Conservation (phyloP, 1,139 yeast genomes). For the Hyphopichia burtonii region DNA sequence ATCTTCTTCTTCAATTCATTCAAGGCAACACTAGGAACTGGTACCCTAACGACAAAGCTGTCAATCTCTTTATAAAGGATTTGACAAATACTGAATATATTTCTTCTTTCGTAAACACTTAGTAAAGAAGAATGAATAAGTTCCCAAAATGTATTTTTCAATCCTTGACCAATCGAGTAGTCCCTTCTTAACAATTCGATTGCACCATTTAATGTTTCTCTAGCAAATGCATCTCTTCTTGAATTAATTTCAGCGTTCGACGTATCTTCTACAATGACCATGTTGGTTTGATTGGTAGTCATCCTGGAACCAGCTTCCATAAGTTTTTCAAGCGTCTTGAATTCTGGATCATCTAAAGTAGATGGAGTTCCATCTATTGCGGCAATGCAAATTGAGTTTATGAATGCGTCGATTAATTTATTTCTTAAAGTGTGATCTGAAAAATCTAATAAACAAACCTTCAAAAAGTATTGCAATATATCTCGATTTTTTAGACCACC, state of each 20-base stretch:
- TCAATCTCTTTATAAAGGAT: conserved; percentile 67
- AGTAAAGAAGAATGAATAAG: conserved; percentile 62
- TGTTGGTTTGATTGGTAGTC: conserved; percentile 21
- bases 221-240: conserved; percentile 44
- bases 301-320: conserved; percentile 15
- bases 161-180: conserved; percentile 61
- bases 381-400: conserved; percentile 59
- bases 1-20: conserved; percentile 58
- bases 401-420: conserved; percentile 48
- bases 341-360: conserved; percentile 58
- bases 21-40: conserved; percentile 55
- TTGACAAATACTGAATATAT: conserved; percentile 62
- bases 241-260: conserved; percentile 40
- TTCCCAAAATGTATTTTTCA: conserved; percentile 65
- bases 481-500: conserved; percentile 74
- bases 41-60: conserved; percentile 57
- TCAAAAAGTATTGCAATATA: conserved; percentile 61
- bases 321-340: conserved; percentile 35
- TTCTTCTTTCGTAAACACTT: conserved; percentile 59
- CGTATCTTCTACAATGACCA: conserved; percentile 54
- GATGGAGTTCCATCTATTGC: conserved; percentile 64
- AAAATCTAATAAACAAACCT: conserved; percentile 55
- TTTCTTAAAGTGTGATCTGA: conserved; percentile 50
- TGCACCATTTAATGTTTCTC: conserved; percentile 58
- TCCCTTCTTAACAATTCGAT: conserved; percentile 66